phyloP scores from a whole-genome alignment of 1,284 basidiomycete genomes.

The Hymenochaete sp. region DNA sequence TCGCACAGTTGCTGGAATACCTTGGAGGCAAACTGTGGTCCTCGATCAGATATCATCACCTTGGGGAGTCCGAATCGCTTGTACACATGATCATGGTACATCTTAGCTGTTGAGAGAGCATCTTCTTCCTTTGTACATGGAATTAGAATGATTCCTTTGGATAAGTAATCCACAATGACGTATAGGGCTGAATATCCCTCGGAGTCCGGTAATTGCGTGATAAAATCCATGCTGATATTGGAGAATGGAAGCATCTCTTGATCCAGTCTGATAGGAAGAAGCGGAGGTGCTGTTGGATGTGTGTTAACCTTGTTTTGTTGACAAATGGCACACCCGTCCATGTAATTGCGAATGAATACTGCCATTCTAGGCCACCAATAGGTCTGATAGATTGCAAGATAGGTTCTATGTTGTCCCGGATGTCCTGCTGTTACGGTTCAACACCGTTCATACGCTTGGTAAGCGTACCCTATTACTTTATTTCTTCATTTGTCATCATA shows the following conservation, averaged over 20 bases:
- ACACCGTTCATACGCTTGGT: no score
- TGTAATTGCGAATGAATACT: conserved; percentile 18
- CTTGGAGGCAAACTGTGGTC: conserved; percentile 27
- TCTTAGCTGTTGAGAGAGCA: conserved; percentile 21
- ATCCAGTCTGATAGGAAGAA: conserved; percentile 19
- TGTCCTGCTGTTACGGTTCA: conserved; percentile 29
- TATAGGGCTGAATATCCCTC: conserved; percentile 31
- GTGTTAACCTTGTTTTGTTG: conserved; percentile 14
- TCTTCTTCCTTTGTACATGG: conserved; percentile 24
- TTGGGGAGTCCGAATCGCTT: conserved; percentile 28
- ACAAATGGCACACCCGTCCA: conserved; percentile 20
- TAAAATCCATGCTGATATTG: conserved; percentile 16
- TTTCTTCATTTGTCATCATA: no score
- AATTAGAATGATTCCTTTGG: conserved; percentile 26
- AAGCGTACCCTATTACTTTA: no score
- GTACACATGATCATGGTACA: conserved; percentile 26
- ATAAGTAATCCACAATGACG: conserved; percentile 30
- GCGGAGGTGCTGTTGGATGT: conserved; percentile 11
- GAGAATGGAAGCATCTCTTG: conserved; percentile 18
- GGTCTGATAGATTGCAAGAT: conserved; percentile 16
- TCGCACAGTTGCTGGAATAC: conserved; percentile 20
- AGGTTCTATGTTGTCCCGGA: conserved; percentile 28
- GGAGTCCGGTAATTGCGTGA: conserved; percentile 25
- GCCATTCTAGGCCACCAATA: conserved; percentile 24
- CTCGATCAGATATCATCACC: conserved; percentile 29